Base-by-base conservation (phyloP, 495 filamentous ascomycete species). In the Pyrenula aspistea region DNA sequence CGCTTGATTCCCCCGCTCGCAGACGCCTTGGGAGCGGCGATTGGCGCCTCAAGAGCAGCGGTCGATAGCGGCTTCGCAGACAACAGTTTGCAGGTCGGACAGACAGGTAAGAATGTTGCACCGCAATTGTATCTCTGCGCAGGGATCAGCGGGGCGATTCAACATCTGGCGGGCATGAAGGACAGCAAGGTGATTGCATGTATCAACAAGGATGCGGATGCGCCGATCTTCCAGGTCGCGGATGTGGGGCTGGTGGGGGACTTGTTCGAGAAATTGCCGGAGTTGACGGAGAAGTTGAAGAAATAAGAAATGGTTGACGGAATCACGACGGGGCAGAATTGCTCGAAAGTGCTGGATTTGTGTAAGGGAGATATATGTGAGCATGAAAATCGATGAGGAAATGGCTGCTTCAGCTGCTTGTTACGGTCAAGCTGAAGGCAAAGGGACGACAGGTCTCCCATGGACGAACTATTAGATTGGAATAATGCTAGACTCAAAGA, bases 81-180 rank as follows among this genome's bases (percentile, higher is more conserved):
- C 72, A 98, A 98, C 81, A 95, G 89, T 73, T 73, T 98, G 65
- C 93, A 98, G 73, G 90, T 98, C 60, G 93, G 93, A 11, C 93
- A 98, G 74, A 98, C 93, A 4, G 93, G 93, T 59, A 98, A 98
- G 82, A 94, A 96, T 58, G 91, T 98, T 25, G 93, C 93, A 49
- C 93, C 93, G 55, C 86, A 98, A 70, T 74, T 97, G 59, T 98
- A 98, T 67, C 79, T 98, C 57, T 93, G 89, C 25, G 92, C 91
- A 15, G 93, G 93, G 64, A 97, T 98, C 65, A 93, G 87, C 3
- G 93, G 93, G 51, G 93, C 93, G 22, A 98, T 98, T 60, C 93
- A 98, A 73, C 93, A 98, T 80, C 74, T 98, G 71, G 94, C 94
- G 49, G 93, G 93, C 67, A 98, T 98, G 93, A 98, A 98, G 81